Percentiles rank a stretch among this genome's conserved stretches.
Conservation (phyloP, 768 basidiomycete species). For the Kwoniella heveanensis region DNA sequence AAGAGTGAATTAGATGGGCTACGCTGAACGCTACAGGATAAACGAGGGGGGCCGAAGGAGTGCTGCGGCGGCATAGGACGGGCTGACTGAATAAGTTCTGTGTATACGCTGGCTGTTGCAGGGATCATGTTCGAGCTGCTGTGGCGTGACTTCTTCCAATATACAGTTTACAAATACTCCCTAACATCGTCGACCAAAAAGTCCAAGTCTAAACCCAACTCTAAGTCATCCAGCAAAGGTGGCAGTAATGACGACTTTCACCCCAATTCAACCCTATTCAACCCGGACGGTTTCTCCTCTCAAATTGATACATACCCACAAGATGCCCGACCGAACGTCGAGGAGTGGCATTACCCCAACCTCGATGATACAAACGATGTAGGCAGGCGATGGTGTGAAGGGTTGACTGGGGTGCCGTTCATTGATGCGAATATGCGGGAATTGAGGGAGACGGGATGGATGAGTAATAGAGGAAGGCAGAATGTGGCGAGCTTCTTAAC, state of each 20-base stretch:
- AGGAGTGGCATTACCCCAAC: conserved; percentile 44
- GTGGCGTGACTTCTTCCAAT: conserved; percentile 60
- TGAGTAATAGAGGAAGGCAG: conserved; percentile 60
- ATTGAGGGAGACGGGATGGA: conserved; percentile 56
- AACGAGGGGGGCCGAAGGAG: no score
- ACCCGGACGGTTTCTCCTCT: conserved; percentile 56
- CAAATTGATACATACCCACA: conserved; percentile 44
- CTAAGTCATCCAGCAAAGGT: neutral
- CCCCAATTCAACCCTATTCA: conserved; percentile 56
- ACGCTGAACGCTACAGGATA: no score
- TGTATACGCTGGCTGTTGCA: no score
- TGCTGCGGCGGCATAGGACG: no score
- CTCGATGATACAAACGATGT: conserved; percentile 38
- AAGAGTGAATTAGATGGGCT: no score
- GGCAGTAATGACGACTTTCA: conserved; percentile 8
- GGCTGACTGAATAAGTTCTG: no score
- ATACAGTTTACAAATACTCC: conserved; percentile 35
- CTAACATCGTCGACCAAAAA: conserved; percentile 3
- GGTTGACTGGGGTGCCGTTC: conserved; percentile 58
- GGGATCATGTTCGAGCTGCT: conserved; percentile 57
- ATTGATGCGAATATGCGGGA: conserved; percentile 59
- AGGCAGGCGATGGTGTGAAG: conserved; percentile 54
- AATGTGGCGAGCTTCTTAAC: conserved; percentile 60
- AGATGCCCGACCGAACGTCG: conserved; percentile 30
- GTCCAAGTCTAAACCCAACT: neutral